A percentile compares a stretch with the other conserved stretches of the same genome.
Conservation (phyloP, 2,329 filamentous ascomycete species). For the Rhexocercosporidium sp. region DNA sequence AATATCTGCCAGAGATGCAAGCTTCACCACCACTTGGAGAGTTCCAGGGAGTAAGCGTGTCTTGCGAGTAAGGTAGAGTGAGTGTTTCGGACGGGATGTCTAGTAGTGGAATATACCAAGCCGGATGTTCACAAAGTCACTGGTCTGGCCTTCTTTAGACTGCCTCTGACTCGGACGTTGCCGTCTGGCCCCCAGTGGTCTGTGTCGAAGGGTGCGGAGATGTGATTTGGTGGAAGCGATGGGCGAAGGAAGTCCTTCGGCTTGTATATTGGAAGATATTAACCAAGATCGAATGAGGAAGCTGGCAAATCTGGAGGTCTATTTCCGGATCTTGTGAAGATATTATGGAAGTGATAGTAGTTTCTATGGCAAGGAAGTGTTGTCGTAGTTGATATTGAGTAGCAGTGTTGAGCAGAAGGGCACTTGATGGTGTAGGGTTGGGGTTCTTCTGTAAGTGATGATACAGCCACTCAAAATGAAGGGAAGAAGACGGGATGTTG, state of each 20-base stretch:
- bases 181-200: neutral
- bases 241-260: neutral
- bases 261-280: neutral
- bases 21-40: neutral
- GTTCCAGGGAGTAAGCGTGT: neutral
- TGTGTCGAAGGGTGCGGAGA: neutral
- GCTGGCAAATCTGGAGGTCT: neutral
- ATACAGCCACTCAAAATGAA: neutral
- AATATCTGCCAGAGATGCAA: conserved; percentile 7
- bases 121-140: conserved; percentile 1
- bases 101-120: neutral
- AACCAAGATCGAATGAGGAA: neutral
- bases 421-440: neutral
- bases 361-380: neutral
- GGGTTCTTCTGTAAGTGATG: conserved; percentile 5
- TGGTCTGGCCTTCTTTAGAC: neutral
- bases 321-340: neutral
- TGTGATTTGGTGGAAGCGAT: neutral
- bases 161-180: neutral
- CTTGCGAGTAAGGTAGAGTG: conserved; percentile 5
- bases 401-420: neutral
- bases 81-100: conserved; percentile 6
- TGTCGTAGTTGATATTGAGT: neutral
- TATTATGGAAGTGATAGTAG: neutral
- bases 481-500: conserved; percentile 1